Evolutionary conservation across 768 basidiomycete genomes (phyloP).

Genomic region (Boletus subparvulus): DNA sequence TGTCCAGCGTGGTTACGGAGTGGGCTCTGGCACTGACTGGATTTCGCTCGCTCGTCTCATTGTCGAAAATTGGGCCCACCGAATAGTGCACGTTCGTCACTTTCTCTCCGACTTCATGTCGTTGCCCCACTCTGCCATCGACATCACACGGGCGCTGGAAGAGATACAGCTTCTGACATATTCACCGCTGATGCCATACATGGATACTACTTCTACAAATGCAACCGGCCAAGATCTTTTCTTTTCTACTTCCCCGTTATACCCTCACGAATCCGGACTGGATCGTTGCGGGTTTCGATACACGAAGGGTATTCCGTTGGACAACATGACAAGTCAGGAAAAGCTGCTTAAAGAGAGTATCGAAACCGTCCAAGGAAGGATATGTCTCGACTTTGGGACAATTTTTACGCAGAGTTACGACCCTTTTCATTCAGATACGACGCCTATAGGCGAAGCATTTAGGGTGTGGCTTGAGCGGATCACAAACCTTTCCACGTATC

Average conservation of each 20-base stretch:
- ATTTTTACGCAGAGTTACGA: conserved; percentile 3
- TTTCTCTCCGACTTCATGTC: neutral
- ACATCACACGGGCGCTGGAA: neutral
- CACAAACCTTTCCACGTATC: neutral
- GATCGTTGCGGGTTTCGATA: conserved; percentile 2
- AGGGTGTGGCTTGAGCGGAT: neutral
- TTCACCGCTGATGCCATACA: conserved; percentile 6
- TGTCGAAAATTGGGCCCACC: conserved; percentile 3
- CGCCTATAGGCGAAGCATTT: neutral
- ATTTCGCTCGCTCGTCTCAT: conserved; percentile 2
- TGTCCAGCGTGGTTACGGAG: neutral
- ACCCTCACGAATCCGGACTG: neutral
- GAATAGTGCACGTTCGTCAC: neutral
- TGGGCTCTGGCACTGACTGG: conserved; percentile 1
- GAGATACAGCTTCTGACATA: conserved; percentile 1
- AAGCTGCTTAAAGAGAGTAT: neutral
- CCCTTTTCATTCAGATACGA: neutral
- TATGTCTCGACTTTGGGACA: conserved; percentile 5
- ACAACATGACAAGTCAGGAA: conserved; percentile 2
- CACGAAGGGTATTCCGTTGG: neutral
- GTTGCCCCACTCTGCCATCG: neutral
- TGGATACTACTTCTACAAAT: neutral
- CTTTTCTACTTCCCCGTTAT: neutral
- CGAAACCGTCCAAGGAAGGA: conserved; percentile 1
- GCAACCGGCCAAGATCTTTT: neutral